phyloP scores from a whole-genome alignment of 106 monocot genomes.

The Allium sativum region DNA sequence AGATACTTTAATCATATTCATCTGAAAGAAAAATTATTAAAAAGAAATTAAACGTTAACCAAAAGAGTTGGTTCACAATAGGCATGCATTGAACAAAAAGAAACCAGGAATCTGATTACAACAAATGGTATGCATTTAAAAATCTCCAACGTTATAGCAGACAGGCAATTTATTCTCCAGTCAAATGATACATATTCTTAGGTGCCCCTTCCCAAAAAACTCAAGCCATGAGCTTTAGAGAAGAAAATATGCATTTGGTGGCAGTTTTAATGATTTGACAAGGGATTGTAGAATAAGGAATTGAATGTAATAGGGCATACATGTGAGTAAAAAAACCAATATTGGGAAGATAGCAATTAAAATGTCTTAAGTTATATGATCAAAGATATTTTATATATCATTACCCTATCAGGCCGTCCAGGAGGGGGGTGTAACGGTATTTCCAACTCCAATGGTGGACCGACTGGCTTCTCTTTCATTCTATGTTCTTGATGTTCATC shows the following conservation, averaged over 20 bases:
- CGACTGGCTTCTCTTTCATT: constrained; percentile 77
- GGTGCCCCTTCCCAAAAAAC: too few relatives aligned
- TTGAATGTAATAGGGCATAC: too few relatives aligned
- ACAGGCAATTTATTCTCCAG: too few relatives aligned
- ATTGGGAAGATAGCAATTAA: too few relatives aligned
- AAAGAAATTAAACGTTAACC: background rate
- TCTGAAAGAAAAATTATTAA: constrained; percentile 25
- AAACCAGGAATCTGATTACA: background rate
- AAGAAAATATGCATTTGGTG: too few relatives aligned
- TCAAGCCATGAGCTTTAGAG: too few relatives aligned
- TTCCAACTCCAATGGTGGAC: constrained; percentile 82
- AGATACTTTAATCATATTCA: constrained; percentile 93
- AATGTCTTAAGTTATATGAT: too few relatives aligned
- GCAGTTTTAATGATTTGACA: too few relatives aligned
- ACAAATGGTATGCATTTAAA: background rate
- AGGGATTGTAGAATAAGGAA: too few relatives aligned
- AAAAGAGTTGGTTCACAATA: too few relatives aligned
- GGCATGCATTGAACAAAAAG: background rate
- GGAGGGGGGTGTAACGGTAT: constrained; percentile 65
- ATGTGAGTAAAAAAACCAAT: too few relatives aligned
- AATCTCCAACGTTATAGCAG: background rate
- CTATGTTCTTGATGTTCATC: constrained; percentile 80
- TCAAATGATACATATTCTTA: too few relatives aligned
- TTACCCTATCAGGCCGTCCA: constrained; percentile 64
- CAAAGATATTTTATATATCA: background rate